A percentile compares a stretch with the other conserved stretches of the same genome.
phyloP scores from a whole-genome alignment of 1,284 basidiomycete genomes.

The Ustilago loliicola region DNA sequence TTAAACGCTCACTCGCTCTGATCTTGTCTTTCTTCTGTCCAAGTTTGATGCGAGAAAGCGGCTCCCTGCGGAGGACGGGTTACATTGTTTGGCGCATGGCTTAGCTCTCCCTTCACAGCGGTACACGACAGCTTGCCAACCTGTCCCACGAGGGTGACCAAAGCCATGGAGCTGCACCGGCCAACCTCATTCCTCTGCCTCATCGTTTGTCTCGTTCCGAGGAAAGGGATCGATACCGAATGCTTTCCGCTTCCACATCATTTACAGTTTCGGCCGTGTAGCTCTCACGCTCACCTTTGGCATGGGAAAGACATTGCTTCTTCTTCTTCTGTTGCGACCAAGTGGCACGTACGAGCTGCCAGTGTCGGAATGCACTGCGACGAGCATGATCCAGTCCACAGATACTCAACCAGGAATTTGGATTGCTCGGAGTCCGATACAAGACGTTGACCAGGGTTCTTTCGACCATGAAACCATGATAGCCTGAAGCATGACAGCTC shows the following conservation, averaged over 20 bases:
- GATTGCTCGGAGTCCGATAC: neutral
- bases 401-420: neutral
- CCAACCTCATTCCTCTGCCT: neutral
- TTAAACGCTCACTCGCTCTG: neutral
- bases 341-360: neutral
- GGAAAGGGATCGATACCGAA: neutral
- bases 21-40: neutral
- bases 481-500: neutral
- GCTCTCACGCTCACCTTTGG: neutral
- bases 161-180: neutral
- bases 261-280: neutral
- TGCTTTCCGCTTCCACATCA: neutral
- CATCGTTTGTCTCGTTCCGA: neutral
- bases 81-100: neutral
- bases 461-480: neutral
- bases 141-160: neutral
- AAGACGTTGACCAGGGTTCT: neutral
- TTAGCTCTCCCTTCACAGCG: neutral
- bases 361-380: neutral
- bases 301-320: neutral
- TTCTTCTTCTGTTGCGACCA: neutral
- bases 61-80: neutral
- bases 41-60: neutral
- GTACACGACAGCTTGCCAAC: constrained; percentile 13
- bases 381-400: neutral